Evolutionary conservation across 129 eudicot genomes (phyloP).

Genomic region (Pseudognaphalium luteoalbum): DNA sequence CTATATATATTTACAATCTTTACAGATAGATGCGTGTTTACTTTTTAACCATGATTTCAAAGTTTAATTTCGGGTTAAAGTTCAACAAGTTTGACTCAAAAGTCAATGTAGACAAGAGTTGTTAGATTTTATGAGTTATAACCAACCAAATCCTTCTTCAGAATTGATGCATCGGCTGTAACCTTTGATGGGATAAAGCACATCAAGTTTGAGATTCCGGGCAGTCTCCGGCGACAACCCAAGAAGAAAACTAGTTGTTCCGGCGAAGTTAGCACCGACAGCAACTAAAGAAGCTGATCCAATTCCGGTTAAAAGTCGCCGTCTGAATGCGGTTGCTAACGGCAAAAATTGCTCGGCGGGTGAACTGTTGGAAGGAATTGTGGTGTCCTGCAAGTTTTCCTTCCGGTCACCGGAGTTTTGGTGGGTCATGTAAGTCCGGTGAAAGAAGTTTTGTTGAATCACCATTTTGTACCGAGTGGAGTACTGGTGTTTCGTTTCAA

Average conservation of each 20-base stretch:
- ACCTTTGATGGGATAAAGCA: constrained; percentile 76
- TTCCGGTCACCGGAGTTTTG: constrained; percentile 56
- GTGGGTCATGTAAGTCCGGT: constrained; percentile 41
- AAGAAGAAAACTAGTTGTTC: constrained; percentile 82
- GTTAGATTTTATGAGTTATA: neutral
- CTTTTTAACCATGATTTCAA: neutral
- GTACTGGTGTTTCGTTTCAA: constrained; percentile 2
- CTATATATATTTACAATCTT: neutral
- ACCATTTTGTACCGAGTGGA: constrained; percentile 28
- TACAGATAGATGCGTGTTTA: neutral
- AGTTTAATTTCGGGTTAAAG: neutral
- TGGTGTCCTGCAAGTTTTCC: constrained; percentile 26
- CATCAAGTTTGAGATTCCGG: constrained; percentile 83
- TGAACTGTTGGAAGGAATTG: constrained; percentile 24
- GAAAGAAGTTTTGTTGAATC: constrained; percentile 24
- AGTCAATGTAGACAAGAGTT: constrained; percentile 6
- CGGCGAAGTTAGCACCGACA: constrained; percentile 82
- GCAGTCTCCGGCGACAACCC: constrained; percentile 67
- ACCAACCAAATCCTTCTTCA: constrained; percentile 81
- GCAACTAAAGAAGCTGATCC: constrained; percentile 81
- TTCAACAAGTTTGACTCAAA: constrained; percentile 10
- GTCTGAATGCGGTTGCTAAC: constrained; percentile 60
- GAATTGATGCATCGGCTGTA: constrained; percentile 66
- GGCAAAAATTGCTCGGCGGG: constrained; percentile 72
- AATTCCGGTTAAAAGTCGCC: constrained; percentile 70